These are phyloP conservation scores for Pseudogymnoascus verrucosus DNA, from an alignment of 2,329 filamentous ascomycete genomes.

Conservation along the genomic window DNA sequence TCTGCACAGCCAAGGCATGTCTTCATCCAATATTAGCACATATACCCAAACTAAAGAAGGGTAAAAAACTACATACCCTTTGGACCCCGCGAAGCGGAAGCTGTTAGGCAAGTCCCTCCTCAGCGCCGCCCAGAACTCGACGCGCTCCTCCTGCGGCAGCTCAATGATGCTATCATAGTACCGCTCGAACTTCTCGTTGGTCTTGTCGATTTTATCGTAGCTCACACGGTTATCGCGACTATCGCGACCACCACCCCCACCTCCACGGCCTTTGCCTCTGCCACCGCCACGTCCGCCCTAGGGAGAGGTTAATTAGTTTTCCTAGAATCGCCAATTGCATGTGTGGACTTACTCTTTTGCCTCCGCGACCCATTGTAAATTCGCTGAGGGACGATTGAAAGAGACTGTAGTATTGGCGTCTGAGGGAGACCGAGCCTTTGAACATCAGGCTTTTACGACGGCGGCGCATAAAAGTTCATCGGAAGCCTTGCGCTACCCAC, in stretches of 20 bases:
- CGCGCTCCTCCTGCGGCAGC: constrained; percentile 68
- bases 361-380: constrained; percentile 12
- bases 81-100: constrained; percentile 94
- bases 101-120: constrained; percentile 87
- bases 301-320: constrained; percentile 1
- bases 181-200: constrained; percentile 75
- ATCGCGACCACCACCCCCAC: constrained; percentile 31
- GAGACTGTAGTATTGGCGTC: constrained; percentile 1
- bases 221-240: constrained; percentile 35
- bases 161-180: constrained; percentile 78
- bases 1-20: constrained; percentile 86
- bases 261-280: constrained; percentile 19
- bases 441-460: constrained; percentile 7
- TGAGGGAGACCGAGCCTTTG: constrained; percentile 1
- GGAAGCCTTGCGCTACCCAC: constrained; percentile 6
- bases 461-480: constrained; percentile 9
- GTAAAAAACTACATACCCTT: constrained; percentile 51
- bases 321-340: background rate
- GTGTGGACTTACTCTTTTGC: constrained; percentile 10
- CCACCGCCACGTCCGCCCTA: constrained; percentile 17
- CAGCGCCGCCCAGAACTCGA: constrained; percentile 76
- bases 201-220: constrained; percentile 56
- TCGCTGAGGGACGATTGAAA: background rate
- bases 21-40: constrained; percentile 34
- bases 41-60: background rate